phyloP scores from a whole-genome alignment of 2,329 filamentous ascomycete genomes.

The Hypoxylon sp. region DNA sequence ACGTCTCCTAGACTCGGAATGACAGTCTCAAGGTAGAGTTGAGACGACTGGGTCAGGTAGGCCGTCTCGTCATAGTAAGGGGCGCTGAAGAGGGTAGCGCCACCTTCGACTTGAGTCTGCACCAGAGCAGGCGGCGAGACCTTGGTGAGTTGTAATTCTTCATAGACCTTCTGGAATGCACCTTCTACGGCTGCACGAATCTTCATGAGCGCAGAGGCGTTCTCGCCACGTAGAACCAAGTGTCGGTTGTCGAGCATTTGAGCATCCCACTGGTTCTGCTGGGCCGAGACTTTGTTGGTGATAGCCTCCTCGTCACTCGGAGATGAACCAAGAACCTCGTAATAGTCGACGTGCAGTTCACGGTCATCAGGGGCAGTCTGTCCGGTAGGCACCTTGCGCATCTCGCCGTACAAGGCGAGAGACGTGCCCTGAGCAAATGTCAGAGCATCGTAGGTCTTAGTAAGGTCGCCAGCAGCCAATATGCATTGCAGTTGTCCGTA shows the following conservation, averaged over 20 bases:
- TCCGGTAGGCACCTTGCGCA: constrained; percentile 83
- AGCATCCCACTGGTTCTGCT: constrained; percentile 70
- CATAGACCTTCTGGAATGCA: constrained; percentile 85
- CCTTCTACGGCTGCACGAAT: constrained; percentile 85
- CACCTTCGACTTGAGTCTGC: constrained; percentile 95
- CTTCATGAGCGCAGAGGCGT: constrained; percentile 87
- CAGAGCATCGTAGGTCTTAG: constrained; percentile 92
- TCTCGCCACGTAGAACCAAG: constrained; percentile 87
- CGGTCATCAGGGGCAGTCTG: constrained; percentile 85
- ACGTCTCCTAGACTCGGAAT: constrained; percentile 92
- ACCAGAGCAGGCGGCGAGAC: constrained; percentile 92
- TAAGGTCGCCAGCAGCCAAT: constrained; percentile 80
- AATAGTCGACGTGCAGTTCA: constrained; percentile 93
- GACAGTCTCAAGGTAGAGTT: constrained; percentile 97
- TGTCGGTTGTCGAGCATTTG: constrained; percentile 84
- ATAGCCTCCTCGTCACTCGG: constrained; percentile 92
- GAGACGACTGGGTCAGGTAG: constrained; percentile 96
- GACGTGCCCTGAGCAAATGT: constrained; percentile 91
- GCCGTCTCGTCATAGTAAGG: constrained; percentile 91
- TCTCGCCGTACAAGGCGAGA: constrained; percentile 85
- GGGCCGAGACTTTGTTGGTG: constrained; percentile 77
- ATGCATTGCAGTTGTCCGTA: constrained; percentile 90
- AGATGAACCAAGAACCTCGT: constrained; percentile 82
- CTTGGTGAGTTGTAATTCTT: constrained; percentile 83
- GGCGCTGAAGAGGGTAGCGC: constrained; percentile 90